These are phyloP conservation scores for Chrysopogon serrulatus DNA, from an alignment of 176 grass and related monocot species.

Conservation along the genomic window DNA sequence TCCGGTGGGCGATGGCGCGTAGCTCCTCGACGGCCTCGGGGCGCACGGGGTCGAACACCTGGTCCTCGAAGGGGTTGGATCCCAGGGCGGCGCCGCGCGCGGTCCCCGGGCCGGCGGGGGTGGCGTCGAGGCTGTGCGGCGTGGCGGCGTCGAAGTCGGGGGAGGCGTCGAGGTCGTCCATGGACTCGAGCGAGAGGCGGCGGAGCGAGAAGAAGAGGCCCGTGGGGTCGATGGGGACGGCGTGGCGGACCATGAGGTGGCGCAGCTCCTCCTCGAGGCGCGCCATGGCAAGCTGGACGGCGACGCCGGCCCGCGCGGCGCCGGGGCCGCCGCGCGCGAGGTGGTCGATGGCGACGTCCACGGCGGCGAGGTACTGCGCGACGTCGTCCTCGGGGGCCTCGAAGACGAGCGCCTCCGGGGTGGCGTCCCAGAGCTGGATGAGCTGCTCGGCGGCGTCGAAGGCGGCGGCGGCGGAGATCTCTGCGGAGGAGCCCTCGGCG, in stretches of 20 bases:
- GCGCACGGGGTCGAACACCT: conserved; percentile 66
- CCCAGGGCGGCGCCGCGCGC: conserved; percentile 32
- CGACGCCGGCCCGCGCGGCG: conserved; percentile 32
- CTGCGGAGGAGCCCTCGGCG: not conserved
- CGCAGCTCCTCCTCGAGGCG: conserved; percentile 90
- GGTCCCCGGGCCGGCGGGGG: conserved; percentile 35
- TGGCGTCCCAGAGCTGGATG: conserved; percentile 64
- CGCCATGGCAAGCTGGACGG: conserved; percentile 82
- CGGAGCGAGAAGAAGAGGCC: conserved; percentile 75
- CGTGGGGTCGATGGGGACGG: conserved; percentile 62
- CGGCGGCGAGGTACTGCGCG: conserved; percentile 54
- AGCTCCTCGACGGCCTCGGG: conserved; percentile 72
- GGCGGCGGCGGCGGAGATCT: conserved; percentile 12
- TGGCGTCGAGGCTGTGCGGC: conserved; percentile 28
- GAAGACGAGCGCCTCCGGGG: conserved; percentile 64
- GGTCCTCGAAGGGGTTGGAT: conserved; percentile 52
- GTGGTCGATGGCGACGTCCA: conserved; percentile 35
- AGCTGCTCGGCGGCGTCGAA: conserved; percentile 63
- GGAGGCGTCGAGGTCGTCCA: conserved; percentile 68
- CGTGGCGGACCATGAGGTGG: conserved; percentile 73
- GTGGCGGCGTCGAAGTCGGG: conserved; percentile 58
- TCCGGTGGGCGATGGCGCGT: conserved; percentile 70
- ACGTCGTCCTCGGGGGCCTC: conserved; percentile 55
- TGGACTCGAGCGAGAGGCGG: conserved; percentile 79
- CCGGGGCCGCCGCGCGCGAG: conserved; percentile 17